phyloP scores from a whole-genome alignment of 2,329 filamentous ascomycete species.

The Penicillium thymicola region DNA sequence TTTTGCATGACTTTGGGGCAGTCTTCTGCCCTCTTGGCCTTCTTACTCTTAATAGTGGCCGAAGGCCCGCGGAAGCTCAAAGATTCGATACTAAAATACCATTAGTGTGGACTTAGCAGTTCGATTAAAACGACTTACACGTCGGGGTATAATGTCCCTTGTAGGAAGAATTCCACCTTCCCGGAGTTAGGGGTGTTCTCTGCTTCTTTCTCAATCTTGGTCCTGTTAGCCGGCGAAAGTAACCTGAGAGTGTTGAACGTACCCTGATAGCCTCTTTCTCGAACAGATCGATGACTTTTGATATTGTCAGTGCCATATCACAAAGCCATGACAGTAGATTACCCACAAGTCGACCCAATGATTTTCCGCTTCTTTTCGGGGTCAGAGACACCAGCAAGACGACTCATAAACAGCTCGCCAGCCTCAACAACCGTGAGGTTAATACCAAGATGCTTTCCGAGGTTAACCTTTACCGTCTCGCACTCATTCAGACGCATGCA shows the following conservation, averaged over 20 bases:
- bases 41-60: conserved; percentile 71
- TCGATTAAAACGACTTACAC: conserved; percentile 35
- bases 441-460: conserved; percentile 77
- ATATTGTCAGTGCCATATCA: conserved; percentile 1
- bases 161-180: conserved; percentile 78
- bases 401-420: conserved; percentile 69
- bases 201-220: conserved; percentile 20
- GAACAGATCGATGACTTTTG: conserved; percentile 80
- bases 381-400: conserved; percentile 70
- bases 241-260: background rate
- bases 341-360: conserved; percentile 56
- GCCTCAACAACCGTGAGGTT: conserved; percentile 87
- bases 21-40: conserved; percentile 33
- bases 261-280: conserved; percentile 60
- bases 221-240: conserved; percentile 4
- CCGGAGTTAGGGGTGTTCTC: conserved; percentile 42
- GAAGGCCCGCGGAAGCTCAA: conserved; percentile 71
- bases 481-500: conserved; percentile 84
- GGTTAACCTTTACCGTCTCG: conserved; percentile 72
- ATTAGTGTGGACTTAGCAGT: background rate
- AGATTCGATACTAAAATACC: conserved; percentile 52
- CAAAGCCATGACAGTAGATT: background rate
- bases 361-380: conserved; percentile 90
- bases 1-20: background rate
- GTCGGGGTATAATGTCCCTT: conserved; percentile 79